Evolutionary conservation across 345 rosid species (phyloP).

Genomic region (Arabidopsis arenosa): DNA sequence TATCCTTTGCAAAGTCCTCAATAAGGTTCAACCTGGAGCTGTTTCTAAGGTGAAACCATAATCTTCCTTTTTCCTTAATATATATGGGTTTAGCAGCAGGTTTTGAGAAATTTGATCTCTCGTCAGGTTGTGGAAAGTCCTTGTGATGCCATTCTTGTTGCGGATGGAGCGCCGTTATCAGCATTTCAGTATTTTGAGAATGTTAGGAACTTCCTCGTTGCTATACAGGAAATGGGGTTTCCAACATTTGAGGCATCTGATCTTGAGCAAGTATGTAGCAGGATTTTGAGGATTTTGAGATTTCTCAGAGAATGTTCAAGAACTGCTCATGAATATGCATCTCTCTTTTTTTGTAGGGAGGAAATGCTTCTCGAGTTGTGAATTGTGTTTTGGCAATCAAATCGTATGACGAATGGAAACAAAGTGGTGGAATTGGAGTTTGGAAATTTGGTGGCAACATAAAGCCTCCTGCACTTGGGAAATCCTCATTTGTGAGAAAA

Average conservation of each 20-base stretch:
- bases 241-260: conserved; percentile 92
- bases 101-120: conserved; percentile 24
- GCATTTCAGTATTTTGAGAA: conserved; percentile 92
- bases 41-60: conserved; percentile 65
- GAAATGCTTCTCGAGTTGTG: conserved; percentile 80
- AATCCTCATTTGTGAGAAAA: conserved; percentile 65
- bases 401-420: conserved; percentile 84
- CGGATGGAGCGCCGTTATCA: conserved; percentile 88
- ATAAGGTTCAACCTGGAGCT: conserved; percentile 79
- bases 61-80: neutral
- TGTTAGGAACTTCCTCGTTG: conserved; percentile 85
- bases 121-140: conserved; percentile 82
- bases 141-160: conserved; percentile 67
- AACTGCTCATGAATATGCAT: neutral
- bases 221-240: conserved; percentile 69
- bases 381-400: conserved; percentile 79
- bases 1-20: conserved; percentile 78
- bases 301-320: neutral
- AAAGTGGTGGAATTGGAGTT: conserved; percentile 69
- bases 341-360: conserved; percentile 56
- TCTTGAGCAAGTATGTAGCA: conserved; percentile 73
- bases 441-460: conserved; percentile 85
- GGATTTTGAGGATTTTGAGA: neutral
- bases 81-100: neutral
- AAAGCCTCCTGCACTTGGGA: conserved; percentile 57